Conservation (phyloP, 2,329 filamentous ascomycete genomes). For the Coleophoma cylindrospora region DNA sequence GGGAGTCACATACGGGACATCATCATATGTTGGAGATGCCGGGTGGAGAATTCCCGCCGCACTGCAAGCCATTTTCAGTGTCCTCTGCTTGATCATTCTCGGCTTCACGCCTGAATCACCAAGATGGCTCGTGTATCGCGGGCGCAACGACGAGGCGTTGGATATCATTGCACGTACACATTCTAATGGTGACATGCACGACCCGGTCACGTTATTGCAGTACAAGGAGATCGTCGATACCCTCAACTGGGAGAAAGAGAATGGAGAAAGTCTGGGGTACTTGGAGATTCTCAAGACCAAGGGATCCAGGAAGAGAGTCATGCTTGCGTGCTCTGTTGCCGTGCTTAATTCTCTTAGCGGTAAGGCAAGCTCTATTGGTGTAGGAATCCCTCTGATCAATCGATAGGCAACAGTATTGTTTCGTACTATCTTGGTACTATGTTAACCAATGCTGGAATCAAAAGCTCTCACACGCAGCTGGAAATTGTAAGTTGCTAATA, state of each 20-base stretch:
- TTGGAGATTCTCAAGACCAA: neutral
- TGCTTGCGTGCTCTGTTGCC: neutral
- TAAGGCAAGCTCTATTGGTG: neutral
- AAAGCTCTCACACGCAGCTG: neutral
- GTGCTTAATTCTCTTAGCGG: neutral
- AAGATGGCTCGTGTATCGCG: slow-evolving; percentile 34
- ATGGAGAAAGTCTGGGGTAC: neutral
- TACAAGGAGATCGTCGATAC: slow-evolving; percentile 1
- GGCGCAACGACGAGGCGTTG: slow-evolving; percentile 33
- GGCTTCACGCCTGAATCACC: slow-evolving; percentile 31
- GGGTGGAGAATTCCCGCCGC: neutral
- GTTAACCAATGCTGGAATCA: neutral
- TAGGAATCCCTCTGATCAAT: neutral
- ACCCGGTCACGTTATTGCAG: slow-evolving; percentile 13
- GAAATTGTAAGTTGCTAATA: neutral
- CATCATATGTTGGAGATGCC: neutral
- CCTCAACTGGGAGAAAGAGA: neutral
- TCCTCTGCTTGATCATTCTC: slow-evolving; percentile 21
- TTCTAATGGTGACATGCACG: slow-evolving; percentile 43
- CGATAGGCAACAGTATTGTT: neutral
- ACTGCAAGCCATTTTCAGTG: neutral
- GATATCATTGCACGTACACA: slow-evolving; percentile 47
- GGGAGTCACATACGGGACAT: neutral
- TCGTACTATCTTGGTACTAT: neutral
- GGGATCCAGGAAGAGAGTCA: neutral